Evolutionary conservation across 73 alveolate genomes (phyloP), one percentile per base, ranked within the genome.

Genomic region (Blepharisma japonicum): DNA sequence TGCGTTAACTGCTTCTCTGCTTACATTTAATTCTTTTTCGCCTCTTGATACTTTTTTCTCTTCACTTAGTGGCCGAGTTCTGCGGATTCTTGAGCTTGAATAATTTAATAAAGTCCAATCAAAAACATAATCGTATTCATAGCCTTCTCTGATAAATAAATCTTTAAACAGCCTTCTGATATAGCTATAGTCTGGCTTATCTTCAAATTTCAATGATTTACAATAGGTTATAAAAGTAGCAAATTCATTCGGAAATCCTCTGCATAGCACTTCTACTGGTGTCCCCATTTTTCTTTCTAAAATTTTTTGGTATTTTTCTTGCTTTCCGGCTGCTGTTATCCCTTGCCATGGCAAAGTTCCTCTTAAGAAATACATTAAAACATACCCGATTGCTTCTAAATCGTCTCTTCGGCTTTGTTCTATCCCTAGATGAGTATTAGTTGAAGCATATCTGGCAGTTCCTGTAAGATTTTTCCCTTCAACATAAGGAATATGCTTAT

Each of bases 271-370:
- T 68, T 91, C 97, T 38, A 91, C 77, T 39, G 97, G 82, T 21
- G 92, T 87, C 11, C 74, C 55, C 46, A 68, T 49, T 78, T 91
- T 91, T 85, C 78, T 87, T 8, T 91, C 93, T 82, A 81, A 50
- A n/a, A 93, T 88, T 55, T 79, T 88, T 68, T 81, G 80, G 77
- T 90, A 90, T 71, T 93, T 93, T 47, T 93, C 96, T 42, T 91
- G 90, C 77, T 86, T 91, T 0, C 89, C 83, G 55, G 85, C 79
- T 2, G 96, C 96, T 56, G 83, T 71, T 88, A 86, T 84, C 0
- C 98, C 98, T 78, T 88, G 87, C 98, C 98, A 94, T 25, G 98
- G 98, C 14, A 81, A 48, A 6, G 79, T 71, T 5, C 88, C 88
- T 55, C 74, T 81, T 32, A 81, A 55, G 71, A 81, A 81, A 54